Percentiles rank a stretch among this genome's conserved stretches.
phyloP scores from a whole-genome alignment of 345 rosid genomes.

The Syzygium jambos region DNA sequence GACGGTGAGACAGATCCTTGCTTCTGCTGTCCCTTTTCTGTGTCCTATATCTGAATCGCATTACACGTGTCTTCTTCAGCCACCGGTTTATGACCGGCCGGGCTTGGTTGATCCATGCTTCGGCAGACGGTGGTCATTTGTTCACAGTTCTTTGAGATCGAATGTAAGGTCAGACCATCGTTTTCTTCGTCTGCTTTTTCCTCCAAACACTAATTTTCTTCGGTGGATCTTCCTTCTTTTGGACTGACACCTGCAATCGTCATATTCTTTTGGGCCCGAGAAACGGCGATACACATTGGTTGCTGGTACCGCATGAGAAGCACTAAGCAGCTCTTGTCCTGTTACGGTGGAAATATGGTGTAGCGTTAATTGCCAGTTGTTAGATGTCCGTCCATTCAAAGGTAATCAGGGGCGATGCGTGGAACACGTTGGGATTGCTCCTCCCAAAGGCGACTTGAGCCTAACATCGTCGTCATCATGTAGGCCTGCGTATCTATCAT shows the following conservation, averaged over 20 bases:
- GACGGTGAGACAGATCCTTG: not conserved
- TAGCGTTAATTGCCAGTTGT: not conserved
- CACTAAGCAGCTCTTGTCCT: not conserved
- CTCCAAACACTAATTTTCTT: not conserved
- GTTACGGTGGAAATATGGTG: not conserved
- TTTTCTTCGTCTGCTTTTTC: not conserved
- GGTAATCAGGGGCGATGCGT: not conserved
- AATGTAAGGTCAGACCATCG: not conserved
- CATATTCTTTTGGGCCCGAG: not conserved
- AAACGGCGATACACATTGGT: not conserved
- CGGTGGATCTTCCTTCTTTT: not conserved
- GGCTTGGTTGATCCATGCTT: not conserved
- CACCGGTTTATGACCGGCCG: not conserved
- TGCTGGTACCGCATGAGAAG: not conserved
- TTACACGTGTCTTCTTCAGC: not conserved
- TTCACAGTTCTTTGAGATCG: not conserved
- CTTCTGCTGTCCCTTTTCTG: not conserved
- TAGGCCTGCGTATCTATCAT: too few species aligned
- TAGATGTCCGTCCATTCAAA: not conserved
- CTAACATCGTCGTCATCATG: not conserved
- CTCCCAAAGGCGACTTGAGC: not conserved
- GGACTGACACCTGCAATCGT: not conserved
- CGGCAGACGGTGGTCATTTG: not conserved
- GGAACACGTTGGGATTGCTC: not conserved
- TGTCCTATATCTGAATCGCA: not conserved